phyloP scores from a whole-genome alignment of 192 early-diverging fungal genomes.

The Podila horticola region DNA sequence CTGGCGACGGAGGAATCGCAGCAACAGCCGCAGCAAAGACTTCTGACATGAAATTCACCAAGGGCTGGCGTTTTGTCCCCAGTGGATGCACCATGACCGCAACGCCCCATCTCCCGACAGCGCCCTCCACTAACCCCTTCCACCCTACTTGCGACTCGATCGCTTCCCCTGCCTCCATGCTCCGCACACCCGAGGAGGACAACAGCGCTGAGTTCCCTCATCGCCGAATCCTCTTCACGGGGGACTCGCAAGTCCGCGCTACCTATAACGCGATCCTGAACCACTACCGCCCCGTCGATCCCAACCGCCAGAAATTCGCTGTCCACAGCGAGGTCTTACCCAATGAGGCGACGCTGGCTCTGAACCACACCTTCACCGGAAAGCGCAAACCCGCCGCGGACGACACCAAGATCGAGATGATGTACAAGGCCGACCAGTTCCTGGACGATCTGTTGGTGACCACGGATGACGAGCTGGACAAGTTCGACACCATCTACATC shows the following conservation, averaged over 20 bases:
- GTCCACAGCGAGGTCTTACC: constrained; percentile 24
- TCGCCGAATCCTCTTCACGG: constrained; percentile 31
- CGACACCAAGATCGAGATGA: constrained; percentile 21
- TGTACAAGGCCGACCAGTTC: constrained; percentile 39
- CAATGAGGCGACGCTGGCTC: not conserved
- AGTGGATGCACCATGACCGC: constrained; percentile 38
- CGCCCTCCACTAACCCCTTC: constrained; percentile 23
- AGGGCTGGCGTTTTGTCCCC: constrained; percentile 44
- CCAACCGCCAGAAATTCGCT: constrained; percentile 1
- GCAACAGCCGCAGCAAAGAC: not conserved
- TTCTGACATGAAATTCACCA: constrained; percentile 3
- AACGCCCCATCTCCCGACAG: constrained; percentile 8
- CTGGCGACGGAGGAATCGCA: constrained; percentile 12
- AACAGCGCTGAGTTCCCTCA: not conserved
- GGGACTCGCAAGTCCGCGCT: constrained; percentile 34
- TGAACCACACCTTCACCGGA: not conserved
- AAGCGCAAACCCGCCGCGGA: not conserved
- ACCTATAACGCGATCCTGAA: constrained; percentile 42
- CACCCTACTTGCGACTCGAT: constrained; percentile 27
- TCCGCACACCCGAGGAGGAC: constrained; percentile 4
- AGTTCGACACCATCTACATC: constrained; percentile 24
- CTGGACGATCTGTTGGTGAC: constrained; percentile 19
- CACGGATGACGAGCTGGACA: constrained; percentile 21
- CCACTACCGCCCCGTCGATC: constrained; percentile 31
- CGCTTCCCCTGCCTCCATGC: constrained; percentile 9